A percentile compares a stretch with the other conserved stretches of the same genome.
Evolutionary conservation across 2,329 filamentous ascomycete genomes (phyloP).

Genomic region (Amauroascus verrucosus): DNA sequence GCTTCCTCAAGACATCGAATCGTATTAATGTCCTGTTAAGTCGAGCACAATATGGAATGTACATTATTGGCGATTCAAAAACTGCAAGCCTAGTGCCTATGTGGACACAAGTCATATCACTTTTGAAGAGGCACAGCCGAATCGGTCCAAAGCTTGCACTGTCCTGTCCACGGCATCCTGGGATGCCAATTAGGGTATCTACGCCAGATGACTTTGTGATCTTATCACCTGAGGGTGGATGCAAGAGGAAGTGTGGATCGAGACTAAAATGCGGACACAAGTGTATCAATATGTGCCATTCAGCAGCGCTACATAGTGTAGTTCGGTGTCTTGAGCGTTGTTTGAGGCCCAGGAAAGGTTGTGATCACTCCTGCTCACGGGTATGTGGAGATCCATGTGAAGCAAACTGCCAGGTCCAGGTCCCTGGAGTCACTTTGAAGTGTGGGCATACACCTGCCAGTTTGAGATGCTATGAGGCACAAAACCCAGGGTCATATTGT

Average conservation of each 20-base stretch:
- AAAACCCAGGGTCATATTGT: background rate
- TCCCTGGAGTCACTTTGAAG: background rate
- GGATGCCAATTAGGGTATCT: constrained; percentile 42
- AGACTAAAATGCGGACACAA: constrained; percentile 39
- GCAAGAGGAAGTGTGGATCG: constrained; percentile 40
- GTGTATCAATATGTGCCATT: constrained; percentile 39
- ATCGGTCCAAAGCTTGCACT: constrained; percentile 7
- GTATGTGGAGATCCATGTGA: constrained; percentile 36
- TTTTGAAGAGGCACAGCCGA: constrained; percentile 2
- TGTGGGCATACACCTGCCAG: constrained; percentile 5
- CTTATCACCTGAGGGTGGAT: constrained; percentile 53
- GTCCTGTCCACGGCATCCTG: constrained; percentile 50
- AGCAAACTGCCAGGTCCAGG: constrained; percentile 21
- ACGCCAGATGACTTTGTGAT: constrained; percentile 49
- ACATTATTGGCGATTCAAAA: constrained; percentile 23
- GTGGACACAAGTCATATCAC: constrained; percentile 12
- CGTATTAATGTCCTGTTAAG: constrained; percentile 28
- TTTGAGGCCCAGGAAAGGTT: constrained; percentile 25
- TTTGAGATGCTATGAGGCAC: background rate
- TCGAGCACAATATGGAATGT: constrained; percentile 27
- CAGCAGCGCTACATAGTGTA: constrained; percentile 33
- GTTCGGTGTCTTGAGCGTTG: constrained; percentile 37
- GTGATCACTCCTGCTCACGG: constrained; percentile 35
- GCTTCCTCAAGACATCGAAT: constrained; percentile 27
- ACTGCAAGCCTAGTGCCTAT: constrained; percentile 11